These are phyloP conservation scores for Talaromyces funiculosus DNA, from an alignment of 2,329 filamentous ascomycete species.

Conservation along the genomic window DNA sequence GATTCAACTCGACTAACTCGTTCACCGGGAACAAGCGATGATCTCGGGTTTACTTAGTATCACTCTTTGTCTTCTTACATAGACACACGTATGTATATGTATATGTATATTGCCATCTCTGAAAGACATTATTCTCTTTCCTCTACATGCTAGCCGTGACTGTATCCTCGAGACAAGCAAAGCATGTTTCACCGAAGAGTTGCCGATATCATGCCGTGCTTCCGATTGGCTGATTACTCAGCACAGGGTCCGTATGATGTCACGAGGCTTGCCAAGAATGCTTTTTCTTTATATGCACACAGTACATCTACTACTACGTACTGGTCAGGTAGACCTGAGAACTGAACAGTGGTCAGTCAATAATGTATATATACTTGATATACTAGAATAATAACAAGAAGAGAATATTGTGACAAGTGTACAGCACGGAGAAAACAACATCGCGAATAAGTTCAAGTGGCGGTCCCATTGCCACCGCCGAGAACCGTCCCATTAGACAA, in stretches of 20 bases:
- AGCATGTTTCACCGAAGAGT: not conserved
- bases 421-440: not conserved
- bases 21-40: too few species aligned
- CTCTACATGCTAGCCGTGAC: too few species aligned
- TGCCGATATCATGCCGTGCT: slow-evolving; percentile 4
- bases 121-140: too few species aligned
- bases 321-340: too few species aligned
- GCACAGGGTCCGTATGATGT: not conserved
- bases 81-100: too few species aligned
- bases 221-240: slow-evolving; percentile 12
- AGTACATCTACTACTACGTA: too few species aligned
- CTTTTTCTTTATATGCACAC: not conserved
- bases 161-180: not conserved
- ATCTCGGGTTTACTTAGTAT: too few species aligned
- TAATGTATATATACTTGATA: too few species aligned
- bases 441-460: not conserved
- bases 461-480: slow-evolving; percentile 16
- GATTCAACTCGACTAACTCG: too few species aligned
- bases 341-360: too few species aligned
- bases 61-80: too few species aligned
- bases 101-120: too few species aligned
- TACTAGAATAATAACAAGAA: not conserved
- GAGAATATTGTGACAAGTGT: not conserved
- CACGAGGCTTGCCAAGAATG: not conserved
- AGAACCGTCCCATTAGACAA: slow-evolving; percentile 26